Evolutionary conservation across 768 basidiomycete species (phyloP).

Genomic region (Auricularia cornea): DNA sequence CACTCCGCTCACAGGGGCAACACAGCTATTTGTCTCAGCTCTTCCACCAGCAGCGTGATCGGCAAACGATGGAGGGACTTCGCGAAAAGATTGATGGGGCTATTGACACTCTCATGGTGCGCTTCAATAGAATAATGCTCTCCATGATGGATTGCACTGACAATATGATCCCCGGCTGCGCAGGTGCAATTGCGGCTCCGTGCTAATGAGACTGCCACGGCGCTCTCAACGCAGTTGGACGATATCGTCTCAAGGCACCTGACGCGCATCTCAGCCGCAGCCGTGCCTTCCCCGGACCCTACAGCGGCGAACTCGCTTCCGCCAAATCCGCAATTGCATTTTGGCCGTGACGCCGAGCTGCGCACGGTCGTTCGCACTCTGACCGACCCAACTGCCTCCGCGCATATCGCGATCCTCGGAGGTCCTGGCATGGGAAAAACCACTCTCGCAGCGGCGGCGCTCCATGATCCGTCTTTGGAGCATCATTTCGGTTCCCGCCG

Average conservation of each 20-base stretch:
- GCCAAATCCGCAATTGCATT: background rate
- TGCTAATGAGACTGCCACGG: too few species aligned
- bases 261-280: background rate
- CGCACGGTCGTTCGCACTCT: background rate
- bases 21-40: background rate
- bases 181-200: background rate
- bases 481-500: constrained; percentile 16
- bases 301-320: background rate
- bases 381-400: background rate
- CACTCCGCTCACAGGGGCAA: background rate
- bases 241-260: background rate
- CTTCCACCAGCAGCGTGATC: background rate
- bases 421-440: constrained; percentile 36
- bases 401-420: constrained; percentile 14
- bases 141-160: background rate
- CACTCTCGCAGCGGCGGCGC: constrained; percentile 25
- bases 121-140: too few species aligned
- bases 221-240: too few species aligned
- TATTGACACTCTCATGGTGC: background rate
- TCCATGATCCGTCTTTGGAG: constrained; percentile 16
- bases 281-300: background rate
- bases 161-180: too few species aligned
- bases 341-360: background rate
- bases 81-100: background rate
- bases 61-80: background rate